Percentiles rank a stretch among this genome's conserved stretches.
phyloP scores from a whole-genome alignment of 148 eudicot genomes.

The Amaranthus palmeri region DNA sequence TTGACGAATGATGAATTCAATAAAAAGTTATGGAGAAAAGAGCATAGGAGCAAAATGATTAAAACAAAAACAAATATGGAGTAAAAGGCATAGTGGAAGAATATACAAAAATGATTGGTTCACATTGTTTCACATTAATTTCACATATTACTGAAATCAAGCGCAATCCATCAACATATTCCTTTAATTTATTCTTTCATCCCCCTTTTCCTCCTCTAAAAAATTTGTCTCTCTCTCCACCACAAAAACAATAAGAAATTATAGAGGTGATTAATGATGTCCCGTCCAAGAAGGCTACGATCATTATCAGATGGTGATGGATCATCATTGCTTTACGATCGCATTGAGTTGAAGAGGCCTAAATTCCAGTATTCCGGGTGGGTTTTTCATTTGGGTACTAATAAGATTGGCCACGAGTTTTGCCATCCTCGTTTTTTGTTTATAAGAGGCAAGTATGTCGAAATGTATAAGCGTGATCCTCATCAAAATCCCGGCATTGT shows the following conservation, averaged over 20 bases:
- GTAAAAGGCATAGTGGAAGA: no score
- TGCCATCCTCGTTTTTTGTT: constrained; percentile 67
- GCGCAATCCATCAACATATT: not conserved
- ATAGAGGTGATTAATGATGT: not conserved
- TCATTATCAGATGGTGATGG: constrained; percentile 30
- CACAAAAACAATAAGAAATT: not conserved
- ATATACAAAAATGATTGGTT: not conserved
- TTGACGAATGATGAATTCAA: no score
- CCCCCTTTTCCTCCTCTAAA: not conserved
- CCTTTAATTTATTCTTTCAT: not conserved
- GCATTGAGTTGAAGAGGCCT: constrained; percentile 28
- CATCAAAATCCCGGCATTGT: constrained; percentile 64
- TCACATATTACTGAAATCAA: not conserved
- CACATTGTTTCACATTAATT: not conserved
- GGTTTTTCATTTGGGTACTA: constrained; percentile 83
- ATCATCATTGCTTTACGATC: constrained; percentile 6
- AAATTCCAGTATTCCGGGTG: constrained; percentile 66
- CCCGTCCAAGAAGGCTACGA: not conserved
- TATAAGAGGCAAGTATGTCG: constrained; percentile 67
- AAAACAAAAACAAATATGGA: no score
- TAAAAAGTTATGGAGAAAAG: no score
- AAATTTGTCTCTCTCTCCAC: not conserved
- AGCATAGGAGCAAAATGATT: no score
- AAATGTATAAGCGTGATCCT: constrained; percentile 94
- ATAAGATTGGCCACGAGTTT: constrained; percentile 70